Percentiles rank a stretch among this genome's conserved stretches.
Conservation (phyloP, 176 grass and related monocot genomes). For the Hyparrhenia diplandra region DNA sequence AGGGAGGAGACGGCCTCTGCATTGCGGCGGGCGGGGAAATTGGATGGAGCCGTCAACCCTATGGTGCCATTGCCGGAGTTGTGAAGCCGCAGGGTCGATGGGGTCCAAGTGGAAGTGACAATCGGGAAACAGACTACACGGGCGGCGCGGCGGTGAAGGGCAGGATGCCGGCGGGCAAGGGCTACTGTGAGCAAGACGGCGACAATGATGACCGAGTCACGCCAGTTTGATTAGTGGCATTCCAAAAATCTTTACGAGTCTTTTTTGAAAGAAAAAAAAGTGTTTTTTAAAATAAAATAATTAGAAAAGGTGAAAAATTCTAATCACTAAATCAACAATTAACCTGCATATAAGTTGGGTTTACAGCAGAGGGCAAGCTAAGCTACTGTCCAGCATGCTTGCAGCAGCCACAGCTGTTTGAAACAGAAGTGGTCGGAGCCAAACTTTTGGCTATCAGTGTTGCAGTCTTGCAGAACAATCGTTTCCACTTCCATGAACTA, state of each 20-base stretch:
- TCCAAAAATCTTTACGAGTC: too few species aligned
- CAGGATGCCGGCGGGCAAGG: too few species aligned
- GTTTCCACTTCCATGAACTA: background rate
- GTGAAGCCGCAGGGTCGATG: background rate
- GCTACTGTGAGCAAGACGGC: background rate
- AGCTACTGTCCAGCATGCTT: background rate
- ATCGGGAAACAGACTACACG: background rate
- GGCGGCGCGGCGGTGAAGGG: too few species aligned
- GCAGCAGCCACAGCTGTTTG: background rate
- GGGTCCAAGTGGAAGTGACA: background rate
- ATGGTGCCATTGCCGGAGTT: constrained; percentile 3
- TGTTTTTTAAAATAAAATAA: too few species aligned
- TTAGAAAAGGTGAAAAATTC: too few species aligned
- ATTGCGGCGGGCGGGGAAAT: constrained; percentile 25
- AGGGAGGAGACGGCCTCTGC: constrained; percentile 15
- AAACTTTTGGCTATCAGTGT: too few species aligned
- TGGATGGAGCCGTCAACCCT: constrained; percentile 6
- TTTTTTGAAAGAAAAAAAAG: too few species aligned
- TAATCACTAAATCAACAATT: too few species aligned
- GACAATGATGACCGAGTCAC: background rate
- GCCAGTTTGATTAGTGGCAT: too few species aligned
- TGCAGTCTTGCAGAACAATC: background rate
- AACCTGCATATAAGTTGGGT: too few species aligned
- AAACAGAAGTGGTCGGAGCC: too few species aligned
- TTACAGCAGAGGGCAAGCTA: too few species aligned